Conservation (phyloP, 176 grass and related monocot genomes). For the Zizania latifolia region DNA sequence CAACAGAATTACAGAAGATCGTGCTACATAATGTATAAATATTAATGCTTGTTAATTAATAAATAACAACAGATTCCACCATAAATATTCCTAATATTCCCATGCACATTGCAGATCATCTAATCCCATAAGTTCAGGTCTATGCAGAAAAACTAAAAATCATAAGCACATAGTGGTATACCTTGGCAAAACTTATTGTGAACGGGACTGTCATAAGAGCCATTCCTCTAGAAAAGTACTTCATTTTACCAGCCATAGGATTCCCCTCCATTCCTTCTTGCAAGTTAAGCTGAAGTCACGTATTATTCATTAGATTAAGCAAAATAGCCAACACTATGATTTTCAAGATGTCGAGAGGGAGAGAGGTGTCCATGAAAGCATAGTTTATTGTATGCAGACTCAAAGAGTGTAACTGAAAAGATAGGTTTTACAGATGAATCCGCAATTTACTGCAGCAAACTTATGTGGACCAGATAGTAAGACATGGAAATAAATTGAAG, state of each 20-base stretch:
- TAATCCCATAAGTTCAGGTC: conserved; percentile 2
- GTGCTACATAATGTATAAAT: background rate
- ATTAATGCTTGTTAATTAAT: conserved; percentile 5
- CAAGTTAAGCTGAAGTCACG: conserved; percentile 70
- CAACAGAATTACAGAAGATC: background rate
- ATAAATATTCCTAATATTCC: background rate
- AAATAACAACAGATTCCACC: background rate
- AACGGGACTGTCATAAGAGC: conserved; percentile 77
- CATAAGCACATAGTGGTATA: conserved; percentile 36
- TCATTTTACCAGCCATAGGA: conserved; percentile 66
- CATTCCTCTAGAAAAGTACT: conserved; percentile 70
- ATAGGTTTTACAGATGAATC: background rate
- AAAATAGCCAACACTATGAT: conserved; percentile 4
- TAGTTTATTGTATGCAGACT: conserved; percentile 14
- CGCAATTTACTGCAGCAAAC: conserved; percentile 11
- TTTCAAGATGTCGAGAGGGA: background rate
- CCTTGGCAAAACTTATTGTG: conserved; percentile 85
- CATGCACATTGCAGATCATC: conserved; percentile 2
- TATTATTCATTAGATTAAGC: conserved; percentile 4
- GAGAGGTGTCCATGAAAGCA: background rate
- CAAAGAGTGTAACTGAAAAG: background rate
- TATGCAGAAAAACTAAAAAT: background rate
- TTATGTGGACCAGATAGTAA: conserved; percentile 7
- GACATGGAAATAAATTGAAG: conserved; percentile 8
- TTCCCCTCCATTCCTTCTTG: conserved; percentile 92